A percentile compares a stretch with the other conserved stretches of the same genome.
phyloP scores from a whole-genome alignment of 192 early-diverging fungal species.

The Spinellus fusiger region DNA sequence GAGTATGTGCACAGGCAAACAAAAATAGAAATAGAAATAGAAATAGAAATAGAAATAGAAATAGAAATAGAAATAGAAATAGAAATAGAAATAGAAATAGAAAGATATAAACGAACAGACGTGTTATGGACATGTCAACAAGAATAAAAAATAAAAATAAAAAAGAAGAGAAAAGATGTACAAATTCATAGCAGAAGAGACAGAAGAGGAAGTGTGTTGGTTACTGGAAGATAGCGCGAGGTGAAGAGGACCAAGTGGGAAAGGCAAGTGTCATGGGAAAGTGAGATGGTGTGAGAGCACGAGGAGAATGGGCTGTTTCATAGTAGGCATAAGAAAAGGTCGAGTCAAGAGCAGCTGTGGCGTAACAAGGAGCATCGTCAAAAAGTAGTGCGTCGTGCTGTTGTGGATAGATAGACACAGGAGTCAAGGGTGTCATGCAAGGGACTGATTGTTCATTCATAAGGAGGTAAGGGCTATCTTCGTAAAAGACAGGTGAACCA shows the following conservation, averaged over 20 bases:
- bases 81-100: not conserved
- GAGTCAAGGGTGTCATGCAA: not conserved
- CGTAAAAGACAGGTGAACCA: not conserved
- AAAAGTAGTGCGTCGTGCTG: not conserved
- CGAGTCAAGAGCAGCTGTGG: not conserved
- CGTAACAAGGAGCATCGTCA: not conserved
- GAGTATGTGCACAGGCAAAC: not conserved
- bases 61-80: not conserved
- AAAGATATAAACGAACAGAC: not conserved
- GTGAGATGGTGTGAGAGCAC: not conserved
- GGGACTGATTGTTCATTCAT: not conserved
- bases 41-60: not conserved
- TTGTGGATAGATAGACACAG: not conserved
- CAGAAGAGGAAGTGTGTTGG: not conserved
- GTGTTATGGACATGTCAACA: not conserved
- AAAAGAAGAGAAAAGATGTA: not conserved
- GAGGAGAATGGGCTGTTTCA: not conserved
- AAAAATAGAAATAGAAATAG: not conserved
- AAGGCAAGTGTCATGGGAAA: not conserved
- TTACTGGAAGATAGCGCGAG: not conserved
- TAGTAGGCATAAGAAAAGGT: not conserved
- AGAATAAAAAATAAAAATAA: not conserved
- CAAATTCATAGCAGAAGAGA: not conserved
- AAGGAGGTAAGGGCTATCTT: not conserved
- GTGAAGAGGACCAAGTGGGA: not conserved